Percentiles rank a stretch among this genome's conserved stretches.
Conservation (phyloP, 1,284 basidiomycete genomes). For the Sphagnurus paluster region DNA sequence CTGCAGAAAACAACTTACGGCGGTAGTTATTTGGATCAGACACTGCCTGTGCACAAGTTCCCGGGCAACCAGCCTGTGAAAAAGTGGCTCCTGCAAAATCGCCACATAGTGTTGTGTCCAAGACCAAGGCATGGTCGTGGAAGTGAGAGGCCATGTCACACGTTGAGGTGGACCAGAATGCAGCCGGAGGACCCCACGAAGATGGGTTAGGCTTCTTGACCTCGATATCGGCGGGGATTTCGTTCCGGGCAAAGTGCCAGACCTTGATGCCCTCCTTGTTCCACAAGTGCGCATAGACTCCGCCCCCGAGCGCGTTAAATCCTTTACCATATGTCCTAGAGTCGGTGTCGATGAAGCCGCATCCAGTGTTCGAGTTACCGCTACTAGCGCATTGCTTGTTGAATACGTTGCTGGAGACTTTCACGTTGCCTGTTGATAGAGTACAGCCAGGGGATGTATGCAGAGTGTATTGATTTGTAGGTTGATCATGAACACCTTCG, state of each 20-base stretch:
- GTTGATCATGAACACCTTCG: constrained; percentile 64
- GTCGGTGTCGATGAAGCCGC: constrained; percentile 58
- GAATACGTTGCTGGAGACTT: constrained; percentile 32
- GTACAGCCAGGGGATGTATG: constrained; percentile 65
- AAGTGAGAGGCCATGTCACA: constrained; percentile 75
- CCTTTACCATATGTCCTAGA: constrained; percentile 61
- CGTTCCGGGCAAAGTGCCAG: constrained; percentile 61
- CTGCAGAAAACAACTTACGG: constrained; percentile 37
- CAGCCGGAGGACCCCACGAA: constrained; percentile 68
- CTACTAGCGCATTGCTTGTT: constrained; percentile 50
- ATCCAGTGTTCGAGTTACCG: constrained; percentile 59
- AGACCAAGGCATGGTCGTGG: constrained; percentile 62
- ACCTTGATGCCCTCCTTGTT: constrained; percentile 67
- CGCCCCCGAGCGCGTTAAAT: constrained; percentile 70
- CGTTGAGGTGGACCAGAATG: constrained; percentile 58
- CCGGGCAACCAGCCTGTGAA: constrained; percentile 58
- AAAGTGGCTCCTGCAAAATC: constrained; percentile 66
- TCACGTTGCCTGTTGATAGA: constrained; percentile 36
- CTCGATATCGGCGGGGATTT: constrained; percentile 40
- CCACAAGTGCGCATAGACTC: constrained; percentile 78
- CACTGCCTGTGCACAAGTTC: constrained; percentile 67
- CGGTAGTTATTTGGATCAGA: constrained; percentile 63
- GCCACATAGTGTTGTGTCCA: constrained; percentile 69
- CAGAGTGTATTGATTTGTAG: constrained; percentile 68
- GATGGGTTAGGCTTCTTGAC: constrained; percentile 56